Conservation (phyloP, 305 asterid genomes). For the Striga hermonthica region DNA sequence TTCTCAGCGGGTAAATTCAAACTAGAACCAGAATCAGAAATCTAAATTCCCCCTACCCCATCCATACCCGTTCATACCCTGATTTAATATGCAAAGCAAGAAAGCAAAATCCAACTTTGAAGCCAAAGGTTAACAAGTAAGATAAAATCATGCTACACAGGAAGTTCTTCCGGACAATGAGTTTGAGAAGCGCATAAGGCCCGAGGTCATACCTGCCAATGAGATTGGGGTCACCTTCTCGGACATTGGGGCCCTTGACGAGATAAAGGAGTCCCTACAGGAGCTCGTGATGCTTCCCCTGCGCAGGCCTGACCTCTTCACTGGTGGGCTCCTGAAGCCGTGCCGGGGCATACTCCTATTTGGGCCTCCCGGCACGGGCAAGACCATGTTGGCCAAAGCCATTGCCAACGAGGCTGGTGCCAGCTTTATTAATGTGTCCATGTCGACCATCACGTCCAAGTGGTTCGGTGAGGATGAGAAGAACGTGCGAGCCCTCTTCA, state of each 20-base stretch:
- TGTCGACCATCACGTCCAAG: slow-evolving; percentile 95
- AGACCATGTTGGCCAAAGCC: slow-evolving; percentile 95
- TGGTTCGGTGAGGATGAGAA: slow-evolving; percentile 98
- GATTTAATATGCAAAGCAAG: too few species aligned
- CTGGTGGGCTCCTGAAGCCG: slow-evolving; percentile 91
- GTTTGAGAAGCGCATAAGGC: slow-evolving; percentile 86
- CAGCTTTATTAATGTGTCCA: slow-evolving; percentile 89
- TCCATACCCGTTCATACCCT: too few species aligned
- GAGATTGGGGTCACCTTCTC: slow-evolving; percentile 87
- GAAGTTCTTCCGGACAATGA: slow-evolving; percentile 85
- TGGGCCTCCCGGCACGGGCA: slow-evolving; percentile 97
- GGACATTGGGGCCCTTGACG: slow-evolving; percentile 80
- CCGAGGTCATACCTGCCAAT: slow-evolving; percentile 85
- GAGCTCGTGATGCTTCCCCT: slow-evolving; percentile 98
- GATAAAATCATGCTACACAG: slow-evolving; percentile 33
- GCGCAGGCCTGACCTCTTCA: slow-evolving; percentile 87
- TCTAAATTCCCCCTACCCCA: too few species aligned
- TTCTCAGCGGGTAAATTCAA: too few species aligned
- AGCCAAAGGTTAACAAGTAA: too few species aligned
- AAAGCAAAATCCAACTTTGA: too few species aligned
- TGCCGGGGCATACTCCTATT: slow-evolving; percentile 93
- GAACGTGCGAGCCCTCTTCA: slow-evolving; percentile 89
- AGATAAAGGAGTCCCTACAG: slow-evolving; percentile 81
- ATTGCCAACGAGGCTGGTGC: slow-evolving; percentile 97
- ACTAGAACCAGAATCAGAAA: too few species aligned